A percentile compares a stretch with the other conserved stretches of the same genome.
These are phyloP conservation scores for Colletotrichum truncatum DNA, from an alignment of 2,329 filamentous ascomycete genomes.

Conservation along the genomic window DNA sequence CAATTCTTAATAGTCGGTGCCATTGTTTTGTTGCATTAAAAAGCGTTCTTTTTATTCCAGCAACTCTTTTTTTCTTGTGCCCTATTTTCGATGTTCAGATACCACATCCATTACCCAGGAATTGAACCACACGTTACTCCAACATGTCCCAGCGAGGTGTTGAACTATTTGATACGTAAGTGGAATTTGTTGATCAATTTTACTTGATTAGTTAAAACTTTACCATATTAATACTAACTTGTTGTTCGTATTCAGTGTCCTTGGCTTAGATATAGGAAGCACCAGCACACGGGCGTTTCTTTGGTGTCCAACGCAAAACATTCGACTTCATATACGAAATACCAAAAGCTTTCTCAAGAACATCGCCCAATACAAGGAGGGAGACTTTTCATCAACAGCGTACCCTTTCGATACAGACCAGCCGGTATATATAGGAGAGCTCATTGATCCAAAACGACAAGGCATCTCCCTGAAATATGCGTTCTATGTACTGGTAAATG, in stretches of 20 bases:
- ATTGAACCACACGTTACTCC: no score
- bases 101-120: no score
- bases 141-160: no score
- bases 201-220: background rate
- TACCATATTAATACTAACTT: background rate
- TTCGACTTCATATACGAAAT: constrained; percentile 8
- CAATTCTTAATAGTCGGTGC: no score
- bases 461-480: constrained; percentile 32
- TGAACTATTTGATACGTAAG: no score
- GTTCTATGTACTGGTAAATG: constrained; percentile 24
- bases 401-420: constrained; percentile 31
- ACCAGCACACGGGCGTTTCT: constrained; percentile 31
- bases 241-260: background rate
- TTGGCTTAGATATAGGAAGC: constrained; percentile 34
- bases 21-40: no score
- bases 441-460: background rate
- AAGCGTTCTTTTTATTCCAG: no score
- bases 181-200: no score
- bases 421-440: constrained; percentile 26
- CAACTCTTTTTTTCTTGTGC: no score
- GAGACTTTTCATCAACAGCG: constrained; percentile 31
- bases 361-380: background rate
- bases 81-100: no score
- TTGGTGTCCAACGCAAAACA: background rate
- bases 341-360: background rate